phyloP scores from a whole-genome alignment of 192 early-diverging fungal genomes.

The Kickxella alabastrina region DNA sequence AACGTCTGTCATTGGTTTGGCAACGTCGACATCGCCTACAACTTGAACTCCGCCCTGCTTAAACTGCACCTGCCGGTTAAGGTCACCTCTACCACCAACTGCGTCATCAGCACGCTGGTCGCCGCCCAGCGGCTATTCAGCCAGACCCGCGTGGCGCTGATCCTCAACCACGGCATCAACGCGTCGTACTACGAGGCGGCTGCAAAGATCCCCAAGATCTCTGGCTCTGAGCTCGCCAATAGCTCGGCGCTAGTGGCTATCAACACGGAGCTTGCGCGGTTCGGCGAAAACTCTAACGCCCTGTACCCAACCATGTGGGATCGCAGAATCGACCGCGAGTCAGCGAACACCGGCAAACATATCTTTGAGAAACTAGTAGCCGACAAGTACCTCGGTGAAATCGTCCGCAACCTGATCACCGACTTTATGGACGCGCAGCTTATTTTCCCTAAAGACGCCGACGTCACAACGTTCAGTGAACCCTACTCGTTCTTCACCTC shows the following conservation, averaged over 20 bases:
- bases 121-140: constrained; percentile 78
- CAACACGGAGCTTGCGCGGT: constrained; percentile 94
- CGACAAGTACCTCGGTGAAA: constrained; percentile 93
- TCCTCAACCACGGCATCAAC: constrained; percentile 94
- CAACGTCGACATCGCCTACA: constrained; percentile 68
- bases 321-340: constrained; percentile 74
- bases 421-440: constrained; percentile 79
- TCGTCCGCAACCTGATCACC: constrained; percentile 73
- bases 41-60: constrained; percentile 69
- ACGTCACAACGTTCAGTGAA: constrained; percentile 52
- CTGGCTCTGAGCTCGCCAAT: constrained; percentile 25
- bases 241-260: constrained; percentile 64
- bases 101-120: constrained; percentile 88
- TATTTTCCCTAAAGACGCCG: constrained; percentile 59
- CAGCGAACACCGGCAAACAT: constrained; percentile 73
- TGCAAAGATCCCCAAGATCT: constrained; percentile 54
- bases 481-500: constrained; percentile 73
- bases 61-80: constrained; percentile 68
- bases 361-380: constrained; percentile 94
- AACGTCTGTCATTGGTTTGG: constrained; percentile 52
- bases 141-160: constrained; percentile 73
- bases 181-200: constrained; percentile 86
- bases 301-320: constrained; percentile 80
- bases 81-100: constrained; percentile 87
- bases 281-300: constrained; percentile 64